A percentile compares a stretch with the other conserved stretches of the same genome.
These are phyloP conservation scores for Xerophyta viscosa DNA, from an alignment of 106 monocot genomes.

Conservation along the genomic window DNA sequence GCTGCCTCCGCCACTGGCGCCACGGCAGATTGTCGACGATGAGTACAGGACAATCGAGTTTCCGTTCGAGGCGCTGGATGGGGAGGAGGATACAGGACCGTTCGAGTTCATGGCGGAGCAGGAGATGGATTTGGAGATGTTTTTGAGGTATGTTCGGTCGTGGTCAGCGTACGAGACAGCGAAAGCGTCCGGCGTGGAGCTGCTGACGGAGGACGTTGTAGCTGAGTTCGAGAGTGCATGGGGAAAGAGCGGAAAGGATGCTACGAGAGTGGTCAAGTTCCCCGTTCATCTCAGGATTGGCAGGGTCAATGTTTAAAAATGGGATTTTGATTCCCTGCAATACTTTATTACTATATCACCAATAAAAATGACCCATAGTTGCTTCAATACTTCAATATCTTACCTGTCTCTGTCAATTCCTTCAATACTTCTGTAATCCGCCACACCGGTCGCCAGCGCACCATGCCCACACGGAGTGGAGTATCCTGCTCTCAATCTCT, in stretches of 20 bases:
- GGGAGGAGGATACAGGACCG: conserved; percentile 51
- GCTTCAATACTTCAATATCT: too few relatives aligned
- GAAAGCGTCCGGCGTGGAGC: conserved; percentile 48
- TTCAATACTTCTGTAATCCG: too few relatives aligned
- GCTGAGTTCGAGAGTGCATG: conserved; percentile 46
- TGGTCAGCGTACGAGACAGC: conserved; percentile 88
- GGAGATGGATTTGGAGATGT: conserved; percentile 31
- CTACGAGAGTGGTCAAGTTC: conserved; percentile 35
- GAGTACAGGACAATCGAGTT: conserved; percentile 43
- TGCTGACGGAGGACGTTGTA: conserved; percentile 45
- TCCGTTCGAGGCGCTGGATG: conserved; percentile 63
- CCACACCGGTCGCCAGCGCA: too few relatives aligned
- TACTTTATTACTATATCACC: too few relatives aligned
- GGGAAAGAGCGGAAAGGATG: conserved; percentile 25
- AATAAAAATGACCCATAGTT: too few relatives aligned
- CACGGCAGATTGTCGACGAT: too few relatives aligned
- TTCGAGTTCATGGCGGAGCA: conserved; percentile 47
- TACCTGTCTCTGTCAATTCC: too few relatives aligned
- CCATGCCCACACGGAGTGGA: too few relatives aligned
- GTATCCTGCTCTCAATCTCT: too few relatives aligned
- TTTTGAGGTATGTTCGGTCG: conserved; percentile 44
- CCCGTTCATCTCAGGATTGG: conserved; percentile 60
- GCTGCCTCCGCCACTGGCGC: too few relatives aligned
- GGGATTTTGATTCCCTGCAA: too few relatives aligned
- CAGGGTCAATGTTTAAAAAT: too few relatives aligned